Evolutionary conservation across 352 stramenopile genomes (phyloP), one percentile per base, ranked within the genome.

Genomic region (Blastocystis sp.): DNA sequence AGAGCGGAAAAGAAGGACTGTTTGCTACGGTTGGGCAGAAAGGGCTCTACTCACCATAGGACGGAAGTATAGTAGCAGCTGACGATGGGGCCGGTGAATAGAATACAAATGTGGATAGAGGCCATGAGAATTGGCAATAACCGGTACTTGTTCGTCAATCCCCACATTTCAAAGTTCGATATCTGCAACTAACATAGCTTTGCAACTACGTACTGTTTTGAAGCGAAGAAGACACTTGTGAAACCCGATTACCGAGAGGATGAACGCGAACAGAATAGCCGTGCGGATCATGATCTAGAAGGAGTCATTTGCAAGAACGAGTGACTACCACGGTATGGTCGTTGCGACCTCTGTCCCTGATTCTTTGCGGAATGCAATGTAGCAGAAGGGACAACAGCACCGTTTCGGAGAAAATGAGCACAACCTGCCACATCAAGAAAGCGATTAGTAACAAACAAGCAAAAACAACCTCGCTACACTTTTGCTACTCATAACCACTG

Each of bases 371-470:
- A 65, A 81, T 64, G 21, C 43, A 34, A 65, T 81, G 28, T 3
- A 81, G 38, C 17, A 21, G 43, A 14, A 62, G 28, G 2, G 17
- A 56, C 28, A 81, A 41, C 38, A 64, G 41, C n/a, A 81, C n/a
- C n/a, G 71, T 62, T 66, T 81, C 71, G 28, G 23, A 38, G 43
- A 81, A 81, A 45, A 81, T 21, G 19, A 81, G 56, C 28, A 81
- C 0, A 1, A 81, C 43, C 23, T 71, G 64, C 64, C 64, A 71
- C 64, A 71, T 71, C 3, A 43, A 71, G 23, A n/a, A 3, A 43
- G 2, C 23, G 48, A 71, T 69, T 81, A n/a, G 14, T 74, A 81
- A 81, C 71, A 81, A 81, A 81, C 71, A 81, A 38, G 17, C 3
- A 1, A 81, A 45, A 52, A 14, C 10, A 81, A 66, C 71, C 66